These are phyloP conservation scores for Populus euphratica DNA, from an alignment of 345 rosid species.

Conservation along the genomic window DNA sequence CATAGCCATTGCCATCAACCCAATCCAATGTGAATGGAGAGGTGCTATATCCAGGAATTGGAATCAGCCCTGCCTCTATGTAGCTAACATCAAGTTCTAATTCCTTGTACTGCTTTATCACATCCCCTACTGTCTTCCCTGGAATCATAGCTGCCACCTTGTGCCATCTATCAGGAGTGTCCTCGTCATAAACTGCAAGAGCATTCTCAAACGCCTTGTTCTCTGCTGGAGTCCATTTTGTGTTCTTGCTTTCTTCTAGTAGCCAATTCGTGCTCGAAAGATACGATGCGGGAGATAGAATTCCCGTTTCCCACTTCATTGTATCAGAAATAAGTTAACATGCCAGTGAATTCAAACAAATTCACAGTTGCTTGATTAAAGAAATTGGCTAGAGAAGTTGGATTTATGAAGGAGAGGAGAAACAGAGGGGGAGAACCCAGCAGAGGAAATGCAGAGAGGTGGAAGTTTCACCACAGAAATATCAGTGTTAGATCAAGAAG, in stretches of 20 bases:
- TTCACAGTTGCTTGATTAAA: not conserved
- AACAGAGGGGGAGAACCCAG: slow-evolving; percentile 18
- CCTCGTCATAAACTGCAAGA: slow-evolving; percentile 28
- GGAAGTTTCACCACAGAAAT: slow-evolving; percentile 30
- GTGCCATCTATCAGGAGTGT: slow-evolving; percentile 29
- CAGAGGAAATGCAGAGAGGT: slow-evolving; percentile 24
- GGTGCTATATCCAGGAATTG: slow-evolving; percentile 32
- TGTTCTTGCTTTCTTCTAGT: slow-evolving; percentile 10
- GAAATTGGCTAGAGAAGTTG: not conserved
- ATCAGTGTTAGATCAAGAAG: slow-evolving; percentile 48
- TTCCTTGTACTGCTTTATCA: slow-evolving; percentile 27
- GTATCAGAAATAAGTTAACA: slow-evolving; percentile 6
- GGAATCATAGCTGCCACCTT: slow-evolving; percentile 37
- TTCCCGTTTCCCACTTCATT: slow-evolving; percentile 54
- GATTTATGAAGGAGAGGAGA: slow-evolving; percentile 13
- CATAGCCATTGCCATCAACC: slow-evolving; percentile 38
- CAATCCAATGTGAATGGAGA: slow-evolving; percentile 57
- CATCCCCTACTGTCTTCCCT: slow-evolving; percentile 34
- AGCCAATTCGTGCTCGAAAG: slow-evolving; percentile 16
- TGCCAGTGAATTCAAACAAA: slow-evolving; percentile 1
- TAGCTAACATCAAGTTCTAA: slow-evolving; percentile 28
- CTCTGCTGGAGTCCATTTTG: slow-evolving; percentile 29
- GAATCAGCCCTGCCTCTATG: slow-evolving; percentile 37
- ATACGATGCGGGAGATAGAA: slow-evolving; percentile 13
- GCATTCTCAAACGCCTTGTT: slow-evolving; percentile 36